Base-by-base conservation (phyloP, 176 grass and related monocot genomes). In the Poa annua region DNA sequence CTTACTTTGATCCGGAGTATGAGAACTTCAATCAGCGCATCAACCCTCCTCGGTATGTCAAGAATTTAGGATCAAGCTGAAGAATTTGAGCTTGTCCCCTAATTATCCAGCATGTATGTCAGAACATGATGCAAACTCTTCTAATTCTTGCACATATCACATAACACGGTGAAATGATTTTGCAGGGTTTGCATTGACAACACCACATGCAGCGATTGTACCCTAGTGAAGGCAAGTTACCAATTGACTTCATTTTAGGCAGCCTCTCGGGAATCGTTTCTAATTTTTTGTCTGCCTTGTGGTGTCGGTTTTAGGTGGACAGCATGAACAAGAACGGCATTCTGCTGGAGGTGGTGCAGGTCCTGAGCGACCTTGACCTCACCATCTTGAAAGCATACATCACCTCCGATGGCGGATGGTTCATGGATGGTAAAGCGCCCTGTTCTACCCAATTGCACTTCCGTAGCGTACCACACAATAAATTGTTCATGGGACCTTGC, bases 1-100 rank as follows among this genome's bases (percentile, higher is more conserved):
- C 93, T 41, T 98, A 98, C 69, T 98, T 98, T 25, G 96, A 98
- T 88, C 96, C 96, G 1, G 96, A 98, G 78, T 98, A 98, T 50
- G 96, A 98, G 86, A 95, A 95, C 85, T 89, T 85, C 87, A 93
- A 88, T 81, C 91, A 91, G 81, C 85, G 90, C 24, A 98, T 98
- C 76, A 98, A 98, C 81, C 90, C 92, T 67, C 96, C 96, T n/a
- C 86, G 96, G 96, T 98, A 11, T 24, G 42, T 91, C 48, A 16
- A 76, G 11, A 74, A 86, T 33, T 45, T 81, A 20, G 8, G 3
- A 11, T 81, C 47, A 50, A 73, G 70, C 11, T 73, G 24, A 25
- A 67, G 29, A 50, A 33, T 24, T 71, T 15, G 3, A 14, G 20
- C 36, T 69, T 55, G 1, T 51, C 0, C 9, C 1, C 17, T 17